Evolutionary conservation across 768 basidiomycete genomes (phyloP).

Genomic region (Terana coerulea): DNA sequence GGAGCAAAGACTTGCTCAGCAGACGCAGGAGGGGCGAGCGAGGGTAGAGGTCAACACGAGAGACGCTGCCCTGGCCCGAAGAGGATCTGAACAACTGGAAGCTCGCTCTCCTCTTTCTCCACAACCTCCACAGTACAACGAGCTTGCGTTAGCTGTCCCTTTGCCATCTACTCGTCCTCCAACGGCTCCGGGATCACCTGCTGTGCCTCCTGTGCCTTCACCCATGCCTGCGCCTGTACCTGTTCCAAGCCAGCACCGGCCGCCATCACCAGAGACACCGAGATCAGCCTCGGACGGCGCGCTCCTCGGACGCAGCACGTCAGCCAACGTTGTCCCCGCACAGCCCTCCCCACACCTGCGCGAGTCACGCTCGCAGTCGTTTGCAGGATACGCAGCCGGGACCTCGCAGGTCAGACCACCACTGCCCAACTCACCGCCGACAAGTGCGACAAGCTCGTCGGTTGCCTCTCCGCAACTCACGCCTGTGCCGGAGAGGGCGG

Average conservation of each 20-base stretch:
- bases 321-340: slow-evolving; percentile 4
- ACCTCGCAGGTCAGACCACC: neutral
- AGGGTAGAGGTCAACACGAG: neutral
- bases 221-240: neutral
- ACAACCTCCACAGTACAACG: neutral
- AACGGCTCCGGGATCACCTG: neutral
- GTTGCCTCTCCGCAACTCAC: neutral
- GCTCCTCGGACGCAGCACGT: slow-evolving; percentile 4
- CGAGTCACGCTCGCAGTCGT: slow-evolving; percentile 10
- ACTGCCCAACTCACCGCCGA: neutral
- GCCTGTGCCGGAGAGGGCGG: neutral
- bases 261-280: neutral
- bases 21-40: neutral
- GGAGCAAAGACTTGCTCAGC: neutral
- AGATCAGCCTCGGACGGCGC: neutral
- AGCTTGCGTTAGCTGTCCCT: too few species aligned
- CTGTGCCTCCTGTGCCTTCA: too few species aligned
- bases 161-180: neutral
- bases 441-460: neutral
- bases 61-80: neutral
- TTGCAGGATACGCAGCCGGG: neutral
- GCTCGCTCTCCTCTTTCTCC: slow-evolving; percentile 1
- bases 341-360: neutral
- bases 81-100: neutral
- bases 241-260: neutral